Conservation (phyloP, 495 filamentous ascomycete genomes). For the Amniculicola lignicola region DNA sequence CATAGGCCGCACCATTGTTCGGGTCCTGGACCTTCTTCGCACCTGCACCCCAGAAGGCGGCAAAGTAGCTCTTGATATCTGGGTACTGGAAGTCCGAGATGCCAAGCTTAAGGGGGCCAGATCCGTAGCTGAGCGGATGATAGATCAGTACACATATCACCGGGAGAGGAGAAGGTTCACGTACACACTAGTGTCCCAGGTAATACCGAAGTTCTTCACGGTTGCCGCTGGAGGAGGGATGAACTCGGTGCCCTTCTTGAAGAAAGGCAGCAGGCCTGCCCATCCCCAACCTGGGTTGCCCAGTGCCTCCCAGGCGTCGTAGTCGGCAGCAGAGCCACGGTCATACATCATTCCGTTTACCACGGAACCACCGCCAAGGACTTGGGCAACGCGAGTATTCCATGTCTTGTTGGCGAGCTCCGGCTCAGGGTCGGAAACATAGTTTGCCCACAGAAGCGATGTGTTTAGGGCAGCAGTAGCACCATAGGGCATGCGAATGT, state of each 20-base stretch:
- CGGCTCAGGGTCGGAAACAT: conserved; percentile 8
- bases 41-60: conserved; percentile 1
- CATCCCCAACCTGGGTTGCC: conserved; percentile 37
- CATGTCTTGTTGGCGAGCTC: conserved; percentile 9
- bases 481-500: conserved; percentile 8
- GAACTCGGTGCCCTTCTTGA: conserved; percentile 24
- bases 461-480: conserved; percentile 7
- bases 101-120: conserved; percentile 43
- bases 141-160: neutral
- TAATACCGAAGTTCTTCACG: conserved; percentile 29
- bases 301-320: conserved; percentile 31
- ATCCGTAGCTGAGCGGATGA: conserved; percentile 1
- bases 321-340: conserved; percentile 29
- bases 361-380: conserved; percentile 45
- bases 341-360: conserved; percentile 44
- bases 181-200: conserved; percentile 43
- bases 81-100: conserved; percentile 47
- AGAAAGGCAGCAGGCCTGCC: conserved; percentile 29
- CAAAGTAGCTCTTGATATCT: conserved; percentile 39
- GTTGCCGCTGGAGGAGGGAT: neutral
- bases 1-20: conserved; percentile 2
- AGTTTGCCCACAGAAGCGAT: neutral
- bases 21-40: conserved; percentile 2
- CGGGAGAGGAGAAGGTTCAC: conserved; percentile 24
- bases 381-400: conserved; percentile 26